Base-by-base conservation (phyloP, 495 filamentous ascomycete species). In the Penicillium diatomitis region DNA sequence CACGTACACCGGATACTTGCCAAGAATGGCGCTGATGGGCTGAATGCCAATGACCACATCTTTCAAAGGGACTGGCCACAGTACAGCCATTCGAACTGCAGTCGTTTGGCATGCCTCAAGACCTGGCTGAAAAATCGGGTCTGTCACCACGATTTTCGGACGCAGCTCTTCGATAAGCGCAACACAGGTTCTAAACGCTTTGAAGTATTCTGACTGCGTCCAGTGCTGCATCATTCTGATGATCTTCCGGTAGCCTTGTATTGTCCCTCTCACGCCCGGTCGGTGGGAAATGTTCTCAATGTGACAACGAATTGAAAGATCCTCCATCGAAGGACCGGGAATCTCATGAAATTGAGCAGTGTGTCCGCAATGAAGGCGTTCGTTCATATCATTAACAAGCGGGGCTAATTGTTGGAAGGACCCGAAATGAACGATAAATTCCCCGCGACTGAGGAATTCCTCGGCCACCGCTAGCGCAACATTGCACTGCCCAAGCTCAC, bases 401-500 rank as follows among this genome's bases (percentile, higher is more conserved):
- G 54, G 3, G 11, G 48, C 41, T 67, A 61, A 30, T 67, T 70
- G 12, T 55, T 56, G 8, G 62, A 76, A 80, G 0, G 77, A 80
- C 10, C 68, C 79, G 33, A 81, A 67, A 46, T 81, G 77, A 3
- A 81, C 63, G 28, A 73, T 64, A 30, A 75, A 67, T 33, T 67
- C 49, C 3, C 61, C 65, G 8, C 69, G 67, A 8, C 64, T 57
- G 29, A 78, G 56, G 1, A 81, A 70, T 44, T 77, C 76, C 29
- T 78, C 69, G 20, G 67, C 67, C 2, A 74, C 68, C 7, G 78
- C 77, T 1, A 82, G 68, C 33, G 72, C 67, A 28, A 80, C 74
- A 54, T 80, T 80, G 29, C 73, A 71, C 47, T 79, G 74, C 11
- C 78, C 78, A 45, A 73, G 66, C 50, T 80, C 78, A 38, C 73